phyloP scores from a whole-genome alignment of 2,329 filamentous ascomycete species.

The Exophiala xenobiotica region DNA sequence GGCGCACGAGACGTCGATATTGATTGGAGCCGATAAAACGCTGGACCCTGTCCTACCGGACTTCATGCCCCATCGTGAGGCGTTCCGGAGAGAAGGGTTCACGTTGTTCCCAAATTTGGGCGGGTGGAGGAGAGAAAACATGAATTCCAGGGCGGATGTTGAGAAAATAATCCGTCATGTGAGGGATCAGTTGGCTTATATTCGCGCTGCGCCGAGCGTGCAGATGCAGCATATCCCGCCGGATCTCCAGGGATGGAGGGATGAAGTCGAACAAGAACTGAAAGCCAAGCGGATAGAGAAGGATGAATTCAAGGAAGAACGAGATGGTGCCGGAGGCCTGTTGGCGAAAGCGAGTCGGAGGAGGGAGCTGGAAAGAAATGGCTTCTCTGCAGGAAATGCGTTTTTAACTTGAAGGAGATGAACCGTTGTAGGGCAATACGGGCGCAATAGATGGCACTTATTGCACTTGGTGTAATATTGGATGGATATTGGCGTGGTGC shows the following conservation, averaged over 20 bases:
- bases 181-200: slow-evolving; percentile 80
- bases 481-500: no score
- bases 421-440: no score
- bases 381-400: slow-evolving; percentile 7
- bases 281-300: slow-evolving; percentile 41
- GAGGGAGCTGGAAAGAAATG: slow-evolving; percentile 28
- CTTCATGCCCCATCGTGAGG: slow-evolving; percentile 80
- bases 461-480: no score
- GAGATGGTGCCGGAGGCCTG: slow-evolving; percentile 34
- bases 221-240: slow-evolving; percentile 79
- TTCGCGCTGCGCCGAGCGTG: slow-evolving; percentile 80
- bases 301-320: slow-evolving; percentile 45
- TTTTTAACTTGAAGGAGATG: slow-evolving; percentile 1
- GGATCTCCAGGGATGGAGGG: slow-evolving; percentile 61
- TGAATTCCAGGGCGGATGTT: slow-evolving; percentile 74
- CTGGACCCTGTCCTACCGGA: slow-evolving; percentile 73
- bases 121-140: slow-evolving; percentile 65
- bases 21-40: slow-evolving; percentile 69
- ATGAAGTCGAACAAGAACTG: slow-evolving; percentile 49
- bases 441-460: no score
- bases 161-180: slow-evolving; percentile 74
- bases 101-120: slow-evolving; percentile 85
- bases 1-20: slow-evolving; percentile 94
- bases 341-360: slow-evolving; percentile 26
- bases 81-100: slow-evolving; percentile 78